Percentiles rank a stretch among this genome's conserved stretches.
Evolutionary conservation across 352 stramenopile genomes (phyloP).

Genomic region (Phytophthora uliginosa): DNA sequence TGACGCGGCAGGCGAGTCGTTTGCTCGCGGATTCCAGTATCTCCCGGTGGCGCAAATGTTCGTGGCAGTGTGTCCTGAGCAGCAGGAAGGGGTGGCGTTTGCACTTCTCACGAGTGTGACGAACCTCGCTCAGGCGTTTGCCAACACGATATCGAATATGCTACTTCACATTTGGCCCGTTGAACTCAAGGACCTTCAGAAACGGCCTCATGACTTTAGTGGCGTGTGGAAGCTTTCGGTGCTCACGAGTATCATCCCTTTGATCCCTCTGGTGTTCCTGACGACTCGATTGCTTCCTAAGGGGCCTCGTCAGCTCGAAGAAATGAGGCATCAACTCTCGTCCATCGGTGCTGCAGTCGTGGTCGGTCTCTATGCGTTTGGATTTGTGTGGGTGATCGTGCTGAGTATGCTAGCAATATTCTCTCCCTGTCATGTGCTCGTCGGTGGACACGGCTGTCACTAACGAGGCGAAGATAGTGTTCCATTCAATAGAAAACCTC

Average conservation of each 20-base stretch:
- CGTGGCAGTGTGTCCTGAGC: slow-evolving; percentile 75
- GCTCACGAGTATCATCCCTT: slow-evolving; percentile 64
- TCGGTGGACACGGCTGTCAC: slow-evolving; percentile 69
- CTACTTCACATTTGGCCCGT: slow-evolving; percentile 79
- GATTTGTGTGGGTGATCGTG: slow-evolving; percentile 72
- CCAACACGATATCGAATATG: slow-evolving; percentile 84
- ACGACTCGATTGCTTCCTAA: slow-evolving; percentile 63
- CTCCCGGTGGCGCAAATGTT: slow-evolving; percentile 84
- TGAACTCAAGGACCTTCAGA: slow-evolving; percentile 66
- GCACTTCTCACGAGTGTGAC: slow-evolving; percentile 82
- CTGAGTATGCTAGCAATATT: slow-evolving; percentile 78
- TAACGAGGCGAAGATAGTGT: not conserved
- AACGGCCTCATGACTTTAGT: slow-evolving; percentile 48
- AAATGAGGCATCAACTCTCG: slow-evolving; percentile 66
- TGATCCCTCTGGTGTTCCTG: slow-evolving; percentile 59
- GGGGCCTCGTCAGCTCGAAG: slow-evolving; percentile 55
- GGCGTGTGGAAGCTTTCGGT: slow-evolving; percentile 87
- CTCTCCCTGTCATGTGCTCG: slow-evolving; percentile 67
- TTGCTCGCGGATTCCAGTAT: slow-evolving; percentile 83
- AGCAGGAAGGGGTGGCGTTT: slow-evolving; percentile 82
- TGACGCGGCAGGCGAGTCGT: slow-evolving; percentile 72
- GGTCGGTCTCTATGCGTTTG: slow-evolving; percentile 58
- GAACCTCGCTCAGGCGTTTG: slow-evolving; percentile 77
- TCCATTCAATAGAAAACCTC: not conserved
- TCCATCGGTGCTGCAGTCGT: slow-evolving; percentile 38